phyloP scores from a whole-genome alignment of 2,329 filamentous ascomycete genomes.

The Aureobasidium sp. region DNA sequence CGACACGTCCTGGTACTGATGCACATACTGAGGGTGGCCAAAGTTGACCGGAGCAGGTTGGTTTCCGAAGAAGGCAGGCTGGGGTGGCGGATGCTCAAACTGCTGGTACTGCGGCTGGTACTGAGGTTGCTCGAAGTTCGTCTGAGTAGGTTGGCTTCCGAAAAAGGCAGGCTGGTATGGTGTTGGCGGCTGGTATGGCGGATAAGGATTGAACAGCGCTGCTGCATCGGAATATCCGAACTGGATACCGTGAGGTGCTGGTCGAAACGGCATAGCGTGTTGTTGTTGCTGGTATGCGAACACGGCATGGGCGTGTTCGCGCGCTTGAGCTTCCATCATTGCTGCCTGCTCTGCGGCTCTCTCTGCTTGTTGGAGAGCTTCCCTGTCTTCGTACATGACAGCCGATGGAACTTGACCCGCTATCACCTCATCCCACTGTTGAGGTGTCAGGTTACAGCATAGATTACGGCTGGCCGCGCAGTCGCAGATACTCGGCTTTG shows the following conservation, averaged over 20 bases:
- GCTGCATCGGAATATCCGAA: not conserved
- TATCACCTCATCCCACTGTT: conserved; percentile 13
- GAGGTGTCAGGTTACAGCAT: conserved; percentile 5
- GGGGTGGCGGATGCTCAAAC: not conserved
- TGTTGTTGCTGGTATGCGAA: not conserved
- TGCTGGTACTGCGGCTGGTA: not conserved
- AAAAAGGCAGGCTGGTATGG: not conserved
- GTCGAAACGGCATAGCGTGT: not conserved
- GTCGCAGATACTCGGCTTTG: not conserved
- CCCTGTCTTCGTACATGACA: conserved; percentile 5
- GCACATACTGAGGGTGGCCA: not conserved
- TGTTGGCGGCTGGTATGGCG: not conserved
- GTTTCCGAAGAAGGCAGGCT: not conserved
- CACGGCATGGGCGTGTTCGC: not conserved
- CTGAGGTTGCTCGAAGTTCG: not conserved
- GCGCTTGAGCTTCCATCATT: not conserved
- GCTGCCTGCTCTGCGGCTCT: not conserved
- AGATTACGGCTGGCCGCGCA: conserved; percentile 14
- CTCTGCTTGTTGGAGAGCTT: not conserved
- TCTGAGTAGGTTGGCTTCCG: not conserved
- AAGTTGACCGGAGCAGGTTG: not conserved
- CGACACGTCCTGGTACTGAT: not conserved
- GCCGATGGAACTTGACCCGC: conserved; percentile 3
- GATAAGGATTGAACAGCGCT: not conserved
- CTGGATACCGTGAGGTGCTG: not conserved